Evolutionary conservation across 2,329 filamentous ascomycete species (phyloP).

Genomic region (Ceratocystis diversiconidia): DNA sequence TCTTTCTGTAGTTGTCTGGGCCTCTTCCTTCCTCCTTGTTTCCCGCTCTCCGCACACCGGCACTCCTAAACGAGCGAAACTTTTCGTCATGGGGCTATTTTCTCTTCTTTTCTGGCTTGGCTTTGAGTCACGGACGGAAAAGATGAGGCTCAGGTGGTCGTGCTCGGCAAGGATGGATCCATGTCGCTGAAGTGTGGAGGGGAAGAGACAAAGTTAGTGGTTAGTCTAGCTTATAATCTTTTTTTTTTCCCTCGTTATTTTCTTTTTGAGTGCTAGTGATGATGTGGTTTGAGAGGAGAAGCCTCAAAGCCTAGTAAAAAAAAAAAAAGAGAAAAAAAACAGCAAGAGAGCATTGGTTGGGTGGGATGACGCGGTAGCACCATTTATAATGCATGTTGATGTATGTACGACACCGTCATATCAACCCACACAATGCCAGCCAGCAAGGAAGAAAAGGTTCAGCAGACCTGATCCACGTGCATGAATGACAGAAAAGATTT

Average conservation of each 20-base stretch:
- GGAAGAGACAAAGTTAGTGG: neutral
- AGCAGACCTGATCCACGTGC: neutral
- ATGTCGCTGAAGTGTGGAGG: neutral
- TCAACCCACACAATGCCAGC: neutral
- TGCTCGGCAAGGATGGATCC: neutral
- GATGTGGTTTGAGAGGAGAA: too few relatives aligned
- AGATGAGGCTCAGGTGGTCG: conserved; percentile 4
- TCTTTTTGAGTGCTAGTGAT: neutral
- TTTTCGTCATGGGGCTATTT: neutral
- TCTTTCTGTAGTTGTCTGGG: neutral
- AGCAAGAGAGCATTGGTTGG: neutral
- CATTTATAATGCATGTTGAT: neutral
- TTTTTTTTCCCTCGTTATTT: neutral
- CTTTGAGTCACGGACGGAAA: neutral
- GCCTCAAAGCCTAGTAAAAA: neutral
- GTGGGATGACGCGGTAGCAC: neutral
- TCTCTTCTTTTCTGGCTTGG: too few relatives aligned
- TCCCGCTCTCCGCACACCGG: neutral
- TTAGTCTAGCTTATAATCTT: neutral
- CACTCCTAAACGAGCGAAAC: neutral
- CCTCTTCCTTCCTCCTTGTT: neutral
- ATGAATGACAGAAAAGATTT: neutral
- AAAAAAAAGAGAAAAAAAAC: too few relatives aligned
- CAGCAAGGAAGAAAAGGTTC: neutral
- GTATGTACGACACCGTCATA: neutral